Conservation (phyloP, 2,329 filamentous ascomycete species). For the Fusarium miscanthi region DNA sequence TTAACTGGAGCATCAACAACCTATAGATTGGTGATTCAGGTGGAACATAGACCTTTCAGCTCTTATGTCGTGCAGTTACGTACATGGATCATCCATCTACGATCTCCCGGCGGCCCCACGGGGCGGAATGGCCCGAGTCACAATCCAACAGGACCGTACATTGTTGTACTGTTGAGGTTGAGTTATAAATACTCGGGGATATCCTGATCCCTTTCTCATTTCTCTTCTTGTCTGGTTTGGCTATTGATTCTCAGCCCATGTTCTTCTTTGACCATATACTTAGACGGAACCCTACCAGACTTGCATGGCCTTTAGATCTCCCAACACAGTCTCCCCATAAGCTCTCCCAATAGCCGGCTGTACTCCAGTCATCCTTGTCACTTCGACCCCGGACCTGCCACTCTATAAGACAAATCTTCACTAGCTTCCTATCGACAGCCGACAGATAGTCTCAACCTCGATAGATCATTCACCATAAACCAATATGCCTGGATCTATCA, state of each 20-base stretch:
- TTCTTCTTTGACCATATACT: not conserved
- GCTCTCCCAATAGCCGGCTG: not conserved
- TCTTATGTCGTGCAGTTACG: slow-evolving; percentile 23
- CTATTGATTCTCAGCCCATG: not conserved
- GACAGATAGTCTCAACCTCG: not conserved
- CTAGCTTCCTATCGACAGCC: not conserved
- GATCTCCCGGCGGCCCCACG: slow-evolving; percentile 23
- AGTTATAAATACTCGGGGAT: slow-evolving; percentile 29
- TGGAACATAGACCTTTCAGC: slow-evolving; percentile 29
- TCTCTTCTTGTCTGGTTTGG: not conserved
- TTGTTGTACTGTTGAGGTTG: not conserved
- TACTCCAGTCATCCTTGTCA: not conserved
- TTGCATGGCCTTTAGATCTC: not conserved
- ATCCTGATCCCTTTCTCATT: not conserved
- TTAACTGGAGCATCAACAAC: not conserved
- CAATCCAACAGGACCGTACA: not conserved
- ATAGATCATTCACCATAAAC: not conserved
- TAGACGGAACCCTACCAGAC: not conserved
- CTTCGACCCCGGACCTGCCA: not conserved
- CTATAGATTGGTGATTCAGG: slow-evolving; percentile 16
- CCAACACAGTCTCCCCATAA: not conserved
- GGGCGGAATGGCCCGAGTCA: slow-evolving; percentile 8
- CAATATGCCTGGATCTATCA: slow-evolving; percentile 32
- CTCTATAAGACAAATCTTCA: not conserved
- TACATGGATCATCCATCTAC: slow-evolving; percentile 38